phyloP scores from a whole-genome alignment of 768 basidiomycete genomes.

The Rossbeevera mucosa region DNA sequence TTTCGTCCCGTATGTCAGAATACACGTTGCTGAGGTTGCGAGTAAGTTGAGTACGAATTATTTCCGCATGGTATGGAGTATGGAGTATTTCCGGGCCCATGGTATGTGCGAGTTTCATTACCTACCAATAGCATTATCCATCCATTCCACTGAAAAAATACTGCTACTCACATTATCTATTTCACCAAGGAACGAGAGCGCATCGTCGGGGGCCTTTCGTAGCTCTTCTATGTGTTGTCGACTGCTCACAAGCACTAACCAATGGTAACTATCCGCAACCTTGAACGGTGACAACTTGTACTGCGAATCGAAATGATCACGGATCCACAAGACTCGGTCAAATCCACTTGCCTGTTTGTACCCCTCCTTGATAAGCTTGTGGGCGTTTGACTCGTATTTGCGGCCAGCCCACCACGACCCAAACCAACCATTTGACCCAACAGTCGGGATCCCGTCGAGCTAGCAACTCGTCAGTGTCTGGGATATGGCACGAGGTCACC shows the following conservation, averaged over 20 bases:
- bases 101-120: conserved; percentile 37
- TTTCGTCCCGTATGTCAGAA: conserved; percentile 25
- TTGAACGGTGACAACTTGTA: conserved; percentile 30
- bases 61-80: conserved; percentile 29
- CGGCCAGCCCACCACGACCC: neutral
- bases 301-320: conserved; percentile 12
- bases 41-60: conserved; percentile 33
- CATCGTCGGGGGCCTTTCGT: conserved; percentile 36
- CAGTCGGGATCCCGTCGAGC: neutral
- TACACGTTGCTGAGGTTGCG: conserved; percentile 38
- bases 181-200: conserved; percentile 34
- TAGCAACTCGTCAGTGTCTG: neutral
- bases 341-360: neutral
- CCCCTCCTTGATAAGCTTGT: neutral
- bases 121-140: conserved; percentile 18
- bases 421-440: neutral
- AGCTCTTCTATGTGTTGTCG: conserved; percentile 37
- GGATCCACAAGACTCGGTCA: neutral
- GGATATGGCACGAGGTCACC: neutral
- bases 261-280: conserved; percentile 27
- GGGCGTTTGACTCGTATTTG: neutral
- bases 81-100: conserved; percentile 31
- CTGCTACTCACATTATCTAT: conserved; percentile 30
- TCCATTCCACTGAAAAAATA: neutral
- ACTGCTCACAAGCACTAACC: conserved; percentile 37